Conservation (phyloP, 2,329 filamentous ascomycete genomes). For the Diaporthe velutina region DNA sequence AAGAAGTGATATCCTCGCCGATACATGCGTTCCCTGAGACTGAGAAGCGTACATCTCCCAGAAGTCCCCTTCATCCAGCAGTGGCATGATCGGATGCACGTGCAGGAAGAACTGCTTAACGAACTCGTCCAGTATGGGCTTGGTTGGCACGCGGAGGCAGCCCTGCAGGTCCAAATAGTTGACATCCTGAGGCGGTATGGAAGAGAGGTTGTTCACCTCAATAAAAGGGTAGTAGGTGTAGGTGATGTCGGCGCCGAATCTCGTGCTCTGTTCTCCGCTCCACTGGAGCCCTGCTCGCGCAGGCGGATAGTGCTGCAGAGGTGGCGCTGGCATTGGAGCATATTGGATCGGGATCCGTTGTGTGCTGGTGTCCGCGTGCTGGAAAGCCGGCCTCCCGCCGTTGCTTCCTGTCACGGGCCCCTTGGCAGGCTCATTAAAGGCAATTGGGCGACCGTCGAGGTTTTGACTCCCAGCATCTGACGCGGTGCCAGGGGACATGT, state of each 20-base stretch:
- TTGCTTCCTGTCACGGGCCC: background rate
- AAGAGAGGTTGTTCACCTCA: constrained; percentile 52
- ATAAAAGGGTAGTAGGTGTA: constrained; percentile 61
- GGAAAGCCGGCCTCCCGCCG: background rate
- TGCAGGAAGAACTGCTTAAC: constrained; percentile 62
- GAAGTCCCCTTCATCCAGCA: constrained; percentile 61
- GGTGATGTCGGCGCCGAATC: constrained; percentile 50
- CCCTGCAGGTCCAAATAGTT: constrained; percentile 61
- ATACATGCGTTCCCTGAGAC: constrained; percentile 39
- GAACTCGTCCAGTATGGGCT: constrained; percentile 59
- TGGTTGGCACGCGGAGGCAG: constrained; percentile 59
- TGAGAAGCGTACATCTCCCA: constrained; percentile 58
- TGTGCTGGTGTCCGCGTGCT: background rate
- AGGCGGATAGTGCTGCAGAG: background rate
- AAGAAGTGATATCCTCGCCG: constrained; percentile 56
- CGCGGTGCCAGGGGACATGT: background rate
- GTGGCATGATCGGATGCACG: constrained; percentile 59
- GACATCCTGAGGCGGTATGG: constrained; percentile 59
- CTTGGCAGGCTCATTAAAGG: background rate
- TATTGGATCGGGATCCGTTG: background rate
- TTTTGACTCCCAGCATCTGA: constrained; percentile 28
- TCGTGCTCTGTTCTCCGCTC: constrained; percentile 46
- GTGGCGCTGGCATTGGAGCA: constrained; percentile 2
- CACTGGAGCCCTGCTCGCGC: constrained; percentile 40
- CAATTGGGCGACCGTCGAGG: background rate